These are phyloP conservation scores for Rhytidiadelphus loreus DNA, from an alignment of 225 moss, liverwort and hornwort genomes.

Conservation along the genomic window DNA sequence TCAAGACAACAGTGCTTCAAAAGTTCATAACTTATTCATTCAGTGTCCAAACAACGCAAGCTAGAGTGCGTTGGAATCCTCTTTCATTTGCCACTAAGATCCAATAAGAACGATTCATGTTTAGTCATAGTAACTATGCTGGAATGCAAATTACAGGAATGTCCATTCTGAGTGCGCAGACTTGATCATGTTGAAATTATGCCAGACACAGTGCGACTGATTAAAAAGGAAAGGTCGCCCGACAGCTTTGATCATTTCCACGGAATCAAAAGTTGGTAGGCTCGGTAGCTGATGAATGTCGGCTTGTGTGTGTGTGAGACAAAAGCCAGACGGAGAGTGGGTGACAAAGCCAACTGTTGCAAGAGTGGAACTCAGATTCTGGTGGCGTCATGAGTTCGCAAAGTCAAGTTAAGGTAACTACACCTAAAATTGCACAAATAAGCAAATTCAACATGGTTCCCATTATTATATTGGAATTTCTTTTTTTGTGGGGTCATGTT, in stretches of 20 bases:
- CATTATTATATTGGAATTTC: too few species aligned
- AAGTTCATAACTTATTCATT: background rate
- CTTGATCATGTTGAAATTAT: background rate
- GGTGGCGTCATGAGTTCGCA: background rate
- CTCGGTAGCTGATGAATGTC: background rate
- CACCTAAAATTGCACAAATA: too few species aligned
- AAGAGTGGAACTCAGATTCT: background rate
- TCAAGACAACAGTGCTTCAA: rapidly evolving
- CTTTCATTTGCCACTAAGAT: background rate
- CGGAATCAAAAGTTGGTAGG: background rate
- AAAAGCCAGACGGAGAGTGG: background rate
- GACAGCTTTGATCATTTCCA: background rate
- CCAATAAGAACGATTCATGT: rapidly evolving
- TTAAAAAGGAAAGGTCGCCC: background rate
- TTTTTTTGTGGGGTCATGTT: too few species aligned
- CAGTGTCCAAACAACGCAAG: background rate
- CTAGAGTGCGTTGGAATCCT: background rate
- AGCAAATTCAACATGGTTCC: too few species aligned
- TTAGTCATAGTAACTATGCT: background rate
- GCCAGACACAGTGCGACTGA: background rate
- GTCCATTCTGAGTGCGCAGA: background rate
- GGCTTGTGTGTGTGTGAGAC: too few species aligned
- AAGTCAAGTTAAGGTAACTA: too few species aligned
- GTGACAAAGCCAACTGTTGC: background rate
- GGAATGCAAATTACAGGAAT: background rate